phyloP scores from a whole-genome alignment of 176 grass and related monocot species.

The Alloteropsis semialata region DNA sequence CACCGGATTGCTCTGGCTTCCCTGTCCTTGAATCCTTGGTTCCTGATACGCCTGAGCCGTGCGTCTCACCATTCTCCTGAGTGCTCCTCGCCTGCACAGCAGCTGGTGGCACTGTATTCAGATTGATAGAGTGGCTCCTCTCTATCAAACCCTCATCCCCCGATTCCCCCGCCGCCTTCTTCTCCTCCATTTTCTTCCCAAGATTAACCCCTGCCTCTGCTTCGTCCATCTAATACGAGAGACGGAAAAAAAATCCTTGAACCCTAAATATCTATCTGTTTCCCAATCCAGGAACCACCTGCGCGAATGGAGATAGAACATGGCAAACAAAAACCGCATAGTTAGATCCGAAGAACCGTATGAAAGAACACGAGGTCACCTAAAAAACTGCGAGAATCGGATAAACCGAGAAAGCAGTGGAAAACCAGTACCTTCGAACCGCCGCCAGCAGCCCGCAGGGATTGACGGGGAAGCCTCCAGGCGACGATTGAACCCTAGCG shows the following conservation, averaged over 20 bases:
- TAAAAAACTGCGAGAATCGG: background rate
- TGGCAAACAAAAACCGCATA: background rate
- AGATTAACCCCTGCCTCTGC: conserved; percentile 7
- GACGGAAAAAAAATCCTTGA: background rate
- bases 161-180: background rate
- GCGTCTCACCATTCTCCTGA: background rate
- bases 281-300: conserved; percentile 20
- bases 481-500: background rate
- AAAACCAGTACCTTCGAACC: conserved; percentile 20
- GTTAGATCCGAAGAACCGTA: conserved; percentile 11
- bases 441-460: background rate
- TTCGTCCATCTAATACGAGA: conserved; percentile 13
- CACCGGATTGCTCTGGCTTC: conserved; percentile 8
- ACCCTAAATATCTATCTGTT: conserved; percentile 16
- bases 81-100: background rate
- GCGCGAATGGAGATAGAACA: background rate
- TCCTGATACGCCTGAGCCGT: background rate
- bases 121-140: conserved; percentile 49
- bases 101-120: conserved; percentile 42
- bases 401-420: background rate
- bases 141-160: conserved; percentile 19
- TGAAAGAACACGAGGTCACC: background rate
- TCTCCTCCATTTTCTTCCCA: conserved; percentile 10
- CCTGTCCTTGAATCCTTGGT: background rate
- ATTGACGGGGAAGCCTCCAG: conserved; percentile 6